Evolutionary conservation across 169 alveolate species (phyloP), one percentile per base, ranked within the genome.

Genomic region (Cryptosporidium ubiquitum): DNA sequence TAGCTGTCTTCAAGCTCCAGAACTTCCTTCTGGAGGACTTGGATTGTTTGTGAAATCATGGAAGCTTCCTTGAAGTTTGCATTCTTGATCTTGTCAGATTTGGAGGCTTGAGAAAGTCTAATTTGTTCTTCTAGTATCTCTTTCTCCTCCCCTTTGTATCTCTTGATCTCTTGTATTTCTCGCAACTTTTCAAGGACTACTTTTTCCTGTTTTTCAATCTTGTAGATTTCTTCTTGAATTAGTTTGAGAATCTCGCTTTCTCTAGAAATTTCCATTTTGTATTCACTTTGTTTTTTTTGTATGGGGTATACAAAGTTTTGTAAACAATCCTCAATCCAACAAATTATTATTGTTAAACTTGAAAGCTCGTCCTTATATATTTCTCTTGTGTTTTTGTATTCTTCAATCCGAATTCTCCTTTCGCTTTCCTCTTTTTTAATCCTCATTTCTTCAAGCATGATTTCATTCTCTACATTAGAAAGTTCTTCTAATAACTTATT

Each of bases 11-110:
- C 86, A 18, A 64, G 52, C 26, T 79, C 75, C n/a, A 44, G 33
- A 9, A 79, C 75, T 16, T 79, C 79, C 16, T 57, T 18, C 26
- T 79, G 55, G 10, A 79, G 66, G 3, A 64, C 37, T 14, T 61
- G 55, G 14, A 79, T 79, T 20, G 86, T 79, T 31, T 79, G 86
- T 37, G 73, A 58, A 79, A 79, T 79, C 29, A 79, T 16, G 18
- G 86, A 79, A 10, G 86, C 86, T 31, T 79, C 86, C 20, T 79
- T 79, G 20, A 79, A 79, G 57, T 79, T 79, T 2, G 75, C 86
- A 14, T 61, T 60, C 33, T 60, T 58, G 14, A 79, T 61, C 26
- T 79, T 79, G 23, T 79, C 86, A 5, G 86, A 60, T 26, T 79
- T 79, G 33, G 86, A 79, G n/a, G 33, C 69, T 40, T 79, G 71